Percentiles rank a stretch among this genome's conserved stretches.
Conservation (phyloP, 2,329 filamentous ascomycete genomes). For the Nigrospora sphaerica region DNA sequence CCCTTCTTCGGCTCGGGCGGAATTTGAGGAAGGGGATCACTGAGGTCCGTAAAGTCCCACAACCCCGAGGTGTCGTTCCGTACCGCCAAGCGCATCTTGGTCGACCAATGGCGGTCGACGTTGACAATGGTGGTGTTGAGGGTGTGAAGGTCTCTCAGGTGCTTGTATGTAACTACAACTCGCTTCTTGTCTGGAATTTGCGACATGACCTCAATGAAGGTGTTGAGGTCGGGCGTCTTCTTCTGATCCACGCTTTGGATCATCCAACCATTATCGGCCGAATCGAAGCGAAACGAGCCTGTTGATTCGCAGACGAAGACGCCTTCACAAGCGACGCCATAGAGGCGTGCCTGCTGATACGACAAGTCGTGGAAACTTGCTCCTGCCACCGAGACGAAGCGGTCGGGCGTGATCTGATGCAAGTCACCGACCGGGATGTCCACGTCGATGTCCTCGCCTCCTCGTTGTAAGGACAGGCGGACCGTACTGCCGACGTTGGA, state of each 20-base stretch:
- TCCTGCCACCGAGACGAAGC: conserved; percentile 89
- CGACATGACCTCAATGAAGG: conserved; percentile 89
- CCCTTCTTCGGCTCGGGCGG: conserved; percentile 69
- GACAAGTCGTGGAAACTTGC: conserved; percentile 94
- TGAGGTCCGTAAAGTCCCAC: conserved; percentile 90
- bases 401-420: conserved; percentile 90
- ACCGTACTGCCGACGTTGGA: conserved; percentile 76
- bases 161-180: conserved; percentile 92
- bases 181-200: conserved; percentile 73
- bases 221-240: conserved; percentile 77
- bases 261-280: conserved; percentile 85
- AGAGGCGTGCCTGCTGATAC: conserved; percentile 94
- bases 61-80: conserved; percentile 84
- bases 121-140: conserved; percentile 88
- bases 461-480: conserved; percentile 76
- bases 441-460: conserved; percentile 79
- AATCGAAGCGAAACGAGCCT: conserved; percentile 92
- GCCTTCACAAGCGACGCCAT: conserved; percentile 84
- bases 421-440: conserved; percentile 82
- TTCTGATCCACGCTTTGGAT: conserved; percentile 89
- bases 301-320: conserved; percentile 93
- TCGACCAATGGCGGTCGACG: conserved; percentile 91
- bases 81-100: conserved; percentile 87
- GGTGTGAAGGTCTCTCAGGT: conserved; percentile 89
- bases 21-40: conserved; percentile 69